Evolutionary conservation across 495 filamentous ascomycete species (phyloP).

Genomic region (Coniosporium apollinis): DNA sequence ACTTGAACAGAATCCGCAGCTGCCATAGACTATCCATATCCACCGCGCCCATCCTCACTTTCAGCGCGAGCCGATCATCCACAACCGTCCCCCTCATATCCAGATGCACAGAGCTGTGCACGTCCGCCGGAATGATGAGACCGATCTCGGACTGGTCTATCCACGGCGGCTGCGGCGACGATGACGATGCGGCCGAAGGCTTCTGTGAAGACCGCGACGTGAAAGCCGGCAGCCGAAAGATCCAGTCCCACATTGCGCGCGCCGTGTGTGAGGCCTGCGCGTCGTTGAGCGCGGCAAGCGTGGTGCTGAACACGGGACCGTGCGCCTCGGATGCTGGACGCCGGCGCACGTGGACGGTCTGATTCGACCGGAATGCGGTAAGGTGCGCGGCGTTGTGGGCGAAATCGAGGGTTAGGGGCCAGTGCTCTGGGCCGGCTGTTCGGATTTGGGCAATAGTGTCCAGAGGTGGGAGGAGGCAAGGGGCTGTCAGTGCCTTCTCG

Average conservation of each 20-base stretch:
- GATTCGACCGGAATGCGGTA: slow-evolving; percentile 54
- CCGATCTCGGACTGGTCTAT: slow-evolving; percentile 64
- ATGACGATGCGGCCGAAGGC: too few species aligned
- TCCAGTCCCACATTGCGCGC: slow-evolving; percentile 48
- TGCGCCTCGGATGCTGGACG: slow-evolving; percentile 50
- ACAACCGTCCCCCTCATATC: slow-evolving; percentile 45
- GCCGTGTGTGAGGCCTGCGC: slow-evolving; percentile 10
- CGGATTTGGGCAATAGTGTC: slow-evolving; percentile 46
- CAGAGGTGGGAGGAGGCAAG: slow-evolving; percentile 74
- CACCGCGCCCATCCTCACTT: slow-evolving; percentile 41
- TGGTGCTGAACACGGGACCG: slow-evolving; percentile 55
- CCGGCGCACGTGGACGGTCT: slow-evolving; percentile 68
- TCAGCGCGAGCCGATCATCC: slow-evolving; percentile 59
- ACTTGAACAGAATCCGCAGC: slow-evolving; percentile 63
- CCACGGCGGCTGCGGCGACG: too few species aligned
- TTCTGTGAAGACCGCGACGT: slow-evolving; percentile 3
- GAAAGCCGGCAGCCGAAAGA: slow-evolving; percentile 51
- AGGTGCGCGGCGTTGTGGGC: slow-evolving; percentile 42
- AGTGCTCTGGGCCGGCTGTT: slow-evolving; percentile 57
- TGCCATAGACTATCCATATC: slow-evolving; percentile 57
- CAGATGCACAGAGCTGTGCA: slow-evolving; percentile 11
- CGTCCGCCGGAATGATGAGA: slow-evolving; percentile 48
- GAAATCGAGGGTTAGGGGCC: slow-evolving; percentile 74
- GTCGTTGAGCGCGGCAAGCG: slow-evolving; percentile 31
- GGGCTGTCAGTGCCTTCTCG: slow-evolving; percentile 23